These are phyloP conservation scores for Pulveroboletus sp. DNA, from an alignment of 768 basidiomycete species.

Conservation along the genomic window DNA sequence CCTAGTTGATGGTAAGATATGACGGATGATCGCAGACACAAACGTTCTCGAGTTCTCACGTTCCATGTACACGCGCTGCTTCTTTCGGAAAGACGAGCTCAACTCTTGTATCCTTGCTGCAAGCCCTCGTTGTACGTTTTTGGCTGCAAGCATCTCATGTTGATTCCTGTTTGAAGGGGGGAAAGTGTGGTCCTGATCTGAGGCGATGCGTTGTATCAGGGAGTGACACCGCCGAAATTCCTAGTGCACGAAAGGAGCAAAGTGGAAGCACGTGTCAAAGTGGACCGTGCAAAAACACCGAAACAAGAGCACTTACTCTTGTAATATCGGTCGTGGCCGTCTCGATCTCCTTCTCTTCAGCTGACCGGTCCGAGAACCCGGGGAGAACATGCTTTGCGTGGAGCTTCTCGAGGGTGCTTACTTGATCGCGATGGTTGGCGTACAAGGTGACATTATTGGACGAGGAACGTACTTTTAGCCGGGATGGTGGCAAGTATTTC, in stretches of 20 bases:
- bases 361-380: constrained; percentile 91
- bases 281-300: constrained; percentile 1
- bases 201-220: constrained; percentile 67
- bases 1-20: constrained; percentile 43
- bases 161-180: constrained; percentile 49
- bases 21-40: constrained; percentile 12
- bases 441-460: constrained; percentile 7
- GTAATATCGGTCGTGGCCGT: constrained; percentile 83
- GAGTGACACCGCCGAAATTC: constrained; percentile 40
- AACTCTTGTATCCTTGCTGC: constrained; percentile 96
- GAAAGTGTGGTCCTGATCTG: constrained; percentile 56
- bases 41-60: constrained; percentile 53
- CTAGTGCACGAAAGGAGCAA: constrained; percentile 15
- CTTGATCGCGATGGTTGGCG: constrained; percentile 41
- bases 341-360: constrained; percentile 94
- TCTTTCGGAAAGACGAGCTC: constrained; percentile 90
- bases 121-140: constrained; percentile 92
- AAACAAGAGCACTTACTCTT: constrained; percentile 46
- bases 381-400: constrained; percentile 96
- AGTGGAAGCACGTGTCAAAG: constrained; percentile 8
- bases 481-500: constrained; percentile 64
- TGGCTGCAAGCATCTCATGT: constrained; percentile 64
- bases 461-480: constrained; percentile 64
- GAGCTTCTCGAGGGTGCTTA: constrained; percentile 85
- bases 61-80: constrained; percentile 97